Conservation (phyloP, 257 asterid genomes). For the Plantago ovata region DNA sequence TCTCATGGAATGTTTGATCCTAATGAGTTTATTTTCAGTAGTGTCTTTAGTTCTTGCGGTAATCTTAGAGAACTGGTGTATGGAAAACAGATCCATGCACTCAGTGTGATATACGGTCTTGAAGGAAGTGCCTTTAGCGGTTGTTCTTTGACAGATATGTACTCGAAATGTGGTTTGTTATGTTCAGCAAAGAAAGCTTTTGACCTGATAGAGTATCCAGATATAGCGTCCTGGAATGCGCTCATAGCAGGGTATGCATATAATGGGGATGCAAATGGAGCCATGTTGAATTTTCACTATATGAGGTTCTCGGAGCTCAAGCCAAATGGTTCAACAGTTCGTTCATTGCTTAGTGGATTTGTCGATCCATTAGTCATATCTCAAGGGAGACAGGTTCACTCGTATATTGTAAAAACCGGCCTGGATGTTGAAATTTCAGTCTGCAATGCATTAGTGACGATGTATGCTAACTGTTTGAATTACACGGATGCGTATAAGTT, state of each 20-base stretch:
- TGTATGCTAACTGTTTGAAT: no score
- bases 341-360: conserved; percentile 65
- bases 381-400: conserved; percentile 67
- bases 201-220: conserved; percentile 48
- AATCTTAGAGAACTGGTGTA: conserved; percentile 40
- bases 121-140: conserved; percentile 50
- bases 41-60: conserved; percentile 64
- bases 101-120: conserved; percentile 49
- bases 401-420: conserved; percentile 47
- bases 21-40: conserved; percentile 63
- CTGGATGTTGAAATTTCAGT: no score
- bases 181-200: conserved; percentile 54
- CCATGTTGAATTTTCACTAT: conserved; percentile 42
- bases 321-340: conserved; percentile 62
- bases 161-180: conserved; percentile 63
- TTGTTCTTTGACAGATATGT: conserved; percentile 76
- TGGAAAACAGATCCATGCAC: no score
- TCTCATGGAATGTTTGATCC: conserved; percentile 37
- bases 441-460: no score
- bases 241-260: conserved; percentile 55
- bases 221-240: conserved; percentile 73
- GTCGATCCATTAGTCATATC: conserved; percentile 29
- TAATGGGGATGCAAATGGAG: conserved; percentile 49
- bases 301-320: conserved; percentile 48
- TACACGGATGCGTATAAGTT: no score